Evolutionary conservation across 1,139 yeast genomes (phyloP).

Genomic region (Diutina rugosa): DNA sequence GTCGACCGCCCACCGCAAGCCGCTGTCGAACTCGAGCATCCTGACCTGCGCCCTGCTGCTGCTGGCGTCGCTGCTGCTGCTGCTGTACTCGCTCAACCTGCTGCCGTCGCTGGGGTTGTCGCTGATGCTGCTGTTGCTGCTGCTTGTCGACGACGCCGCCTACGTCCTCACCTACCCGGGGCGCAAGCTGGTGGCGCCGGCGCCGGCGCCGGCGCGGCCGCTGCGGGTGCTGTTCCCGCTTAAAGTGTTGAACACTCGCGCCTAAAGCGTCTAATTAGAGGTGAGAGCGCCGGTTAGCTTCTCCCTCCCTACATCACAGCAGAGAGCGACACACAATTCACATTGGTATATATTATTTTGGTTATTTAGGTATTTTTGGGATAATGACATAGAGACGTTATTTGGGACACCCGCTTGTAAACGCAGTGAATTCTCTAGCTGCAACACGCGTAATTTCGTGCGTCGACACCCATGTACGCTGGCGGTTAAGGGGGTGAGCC

Average conservation of each 20-base stretch:
- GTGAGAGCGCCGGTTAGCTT: too few relatives aligned
- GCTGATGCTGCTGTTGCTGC: slow-evolving; percentile 1
- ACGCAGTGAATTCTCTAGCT: too few relatives aligned
- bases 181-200: background rate
- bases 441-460: background rate
- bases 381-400: background rate
- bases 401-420: too few relatives aligned
- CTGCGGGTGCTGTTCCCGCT: background rate
- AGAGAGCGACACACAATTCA: too few relatives aligned
- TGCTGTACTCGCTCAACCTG: background rate
- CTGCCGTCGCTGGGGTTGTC: background rate
- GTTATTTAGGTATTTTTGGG: background rate
- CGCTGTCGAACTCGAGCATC: background rate
- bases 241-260: background rate
- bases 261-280: background rate
- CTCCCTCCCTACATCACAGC: too few relatives aligned
- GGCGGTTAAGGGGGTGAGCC: background rate
- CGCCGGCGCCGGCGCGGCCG: background rate
- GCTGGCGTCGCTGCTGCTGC: background rate
- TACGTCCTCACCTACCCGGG: background rate
- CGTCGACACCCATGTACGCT: background rate
- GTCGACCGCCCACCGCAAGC: background rate
- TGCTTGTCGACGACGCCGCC: background rate
- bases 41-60: background rate
- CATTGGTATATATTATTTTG: background rate